Conservation (phyloP, 352 stramenopile genomes). For the Globisporangium nagaii region DNA sequence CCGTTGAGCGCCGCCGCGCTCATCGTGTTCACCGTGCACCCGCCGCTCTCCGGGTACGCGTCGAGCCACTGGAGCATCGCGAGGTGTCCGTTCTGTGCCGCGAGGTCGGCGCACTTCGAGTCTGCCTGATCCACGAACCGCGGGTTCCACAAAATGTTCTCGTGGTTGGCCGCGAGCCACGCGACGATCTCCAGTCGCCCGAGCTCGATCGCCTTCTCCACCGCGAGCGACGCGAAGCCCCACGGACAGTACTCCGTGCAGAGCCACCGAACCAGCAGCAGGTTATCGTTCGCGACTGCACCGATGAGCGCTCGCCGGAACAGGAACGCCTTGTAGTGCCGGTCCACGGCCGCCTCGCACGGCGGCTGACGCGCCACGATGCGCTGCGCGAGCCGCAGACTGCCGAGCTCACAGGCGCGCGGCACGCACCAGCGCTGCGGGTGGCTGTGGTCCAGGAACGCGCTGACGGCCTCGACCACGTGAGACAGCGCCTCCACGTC, state of each 20-base stretch:
- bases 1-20: background rate
- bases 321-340: constrained; percentile 5
- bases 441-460: background rate
- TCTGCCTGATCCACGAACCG: background rate
- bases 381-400: constrained; percentile 1
- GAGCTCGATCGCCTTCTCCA: background rate
- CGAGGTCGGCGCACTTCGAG: background rate
- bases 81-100: constrained; percentile 3
- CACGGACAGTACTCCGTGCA: constrained; percentile 5
- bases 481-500: background rate
- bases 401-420: background rate
- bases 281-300: background rate
- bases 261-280: background rate
- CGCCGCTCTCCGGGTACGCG: background rate
- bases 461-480: background rate
- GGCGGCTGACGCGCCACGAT: background rate
- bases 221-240: constrained; percentile 1
- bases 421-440: background rate
- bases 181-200: background rate
- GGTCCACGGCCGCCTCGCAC: background rate
- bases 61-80: constrained; percentile 4
- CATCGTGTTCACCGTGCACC: background rate
- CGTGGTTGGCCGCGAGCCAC: background rate
- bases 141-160: background rate
- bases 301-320: background rate